These are phyloP conservation scores for Trichoderma sp. DNA, from an alignment of 2,329 filamentous ascomycete species.

Conservation along the genomic window DNA sequence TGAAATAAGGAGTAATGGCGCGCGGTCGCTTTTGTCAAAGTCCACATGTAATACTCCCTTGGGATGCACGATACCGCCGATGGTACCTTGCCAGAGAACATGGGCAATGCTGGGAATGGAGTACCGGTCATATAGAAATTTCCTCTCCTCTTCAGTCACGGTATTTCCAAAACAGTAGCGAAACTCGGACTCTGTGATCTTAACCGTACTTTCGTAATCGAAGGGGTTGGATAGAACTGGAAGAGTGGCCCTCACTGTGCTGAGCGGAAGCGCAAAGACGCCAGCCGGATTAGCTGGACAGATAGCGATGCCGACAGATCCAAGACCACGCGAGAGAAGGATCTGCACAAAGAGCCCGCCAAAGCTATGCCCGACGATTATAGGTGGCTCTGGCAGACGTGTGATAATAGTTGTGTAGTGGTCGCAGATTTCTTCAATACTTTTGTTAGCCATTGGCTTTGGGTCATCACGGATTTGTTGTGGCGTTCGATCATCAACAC, in stretches of 20 bases:
- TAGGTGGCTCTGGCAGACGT: background rate
- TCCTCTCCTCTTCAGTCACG: background rate
- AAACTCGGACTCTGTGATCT: background rate
- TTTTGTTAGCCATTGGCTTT: background rate
- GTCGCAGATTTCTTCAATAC: background rate
- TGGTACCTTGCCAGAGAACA: background rate
- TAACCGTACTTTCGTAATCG: background rate
- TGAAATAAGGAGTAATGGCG: background rate
- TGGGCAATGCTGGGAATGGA: background rate
- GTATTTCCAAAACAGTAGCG: background rate
- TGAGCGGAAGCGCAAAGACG: background rate
- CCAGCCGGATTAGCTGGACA: background rate
- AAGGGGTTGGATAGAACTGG: background rate
- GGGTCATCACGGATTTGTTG: background rate
- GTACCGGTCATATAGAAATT: background rate
- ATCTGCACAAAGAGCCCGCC: background rate
- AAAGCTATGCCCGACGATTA: background rate
- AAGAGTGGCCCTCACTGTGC: background rate
- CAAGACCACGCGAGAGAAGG: background rate
- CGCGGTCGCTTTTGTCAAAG: background rate
- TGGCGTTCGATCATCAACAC: background rate
- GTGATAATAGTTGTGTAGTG: background rate
- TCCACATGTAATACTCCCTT: background rate
- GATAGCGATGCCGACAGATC: background rate
- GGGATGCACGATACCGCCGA: background rate